Evolutionary conservation across 257 asterid species (phyloP).

Genomic region (Hygrophila difformis): DNA sequence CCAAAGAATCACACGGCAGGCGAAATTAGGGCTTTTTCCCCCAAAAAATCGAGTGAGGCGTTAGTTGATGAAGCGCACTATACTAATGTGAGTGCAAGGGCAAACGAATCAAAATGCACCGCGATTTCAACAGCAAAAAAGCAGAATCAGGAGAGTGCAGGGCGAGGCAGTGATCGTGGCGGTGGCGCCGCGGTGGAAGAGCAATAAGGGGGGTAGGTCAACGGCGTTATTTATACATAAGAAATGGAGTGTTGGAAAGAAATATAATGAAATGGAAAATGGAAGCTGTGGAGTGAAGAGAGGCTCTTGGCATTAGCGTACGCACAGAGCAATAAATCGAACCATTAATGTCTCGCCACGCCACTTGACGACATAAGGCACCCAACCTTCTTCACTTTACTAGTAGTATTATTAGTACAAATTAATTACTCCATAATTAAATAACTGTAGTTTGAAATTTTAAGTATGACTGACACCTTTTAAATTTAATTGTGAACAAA

Average conservation of each 20-base stretch:
- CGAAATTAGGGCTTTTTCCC: slow-evolving; percentile 21
- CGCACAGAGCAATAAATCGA: neutral
- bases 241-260: no score
- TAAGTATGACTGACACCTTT: no score
- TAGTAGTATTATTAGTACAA: no score
- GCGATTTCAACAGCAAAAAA: neutral
- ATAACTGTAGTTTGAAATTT: no score
- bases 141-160: neutral
- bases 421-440: no score
- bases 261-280: no score
- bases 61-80: slow-evolving; percentile 15
- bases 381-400: no score
- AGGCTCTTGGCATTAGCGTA: neutral
- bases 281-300: neutral
- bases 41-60: slow-evolving; percentile 9
- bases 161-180: neutral
- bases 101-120: slow-evolving; percentile 11
- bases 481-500: no score
- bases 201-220: neutral
- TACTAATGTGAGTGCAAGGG: neutral
- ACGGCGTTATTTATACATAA: no score
- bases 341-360: slow-evolving; percentile 20
- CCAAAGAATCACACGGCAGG: slow-evolving; percentile 1
- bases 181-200: neutral
- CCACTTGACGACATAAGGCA: slow-evolving; percentile 12